Conservation (phyloP, 805 yeast species). For the Wickerhamiella australiensis region DNA sequence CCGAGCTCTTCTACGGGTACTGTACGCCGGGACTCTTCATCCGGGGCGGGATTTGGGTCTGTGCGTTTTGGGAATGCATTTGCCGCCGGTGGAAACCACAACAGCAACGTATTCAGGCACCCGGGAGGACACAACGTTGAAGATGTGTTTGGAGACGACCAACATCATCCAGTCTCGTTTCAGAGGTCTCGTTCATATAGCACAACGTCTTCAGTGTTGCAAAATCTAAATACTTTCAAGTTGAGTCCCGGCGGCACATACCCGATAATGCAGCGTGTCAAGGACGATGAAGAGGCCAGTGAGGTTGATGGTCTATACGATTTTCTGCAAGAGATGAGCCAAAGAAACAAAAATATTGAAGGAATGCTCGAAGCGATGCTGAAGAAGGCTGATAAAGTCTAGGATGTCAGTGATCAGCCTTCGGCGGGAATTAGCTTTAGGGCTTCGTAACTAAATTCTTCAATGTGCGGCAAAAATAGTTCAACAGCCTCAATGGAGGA, state of each 20-base stretch:
- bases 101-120: background rate
- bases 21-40: background rate
- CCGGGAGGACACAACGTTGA: constrained; percentile 1
- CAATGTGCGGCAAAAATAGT: no score
- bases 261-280: background rate
- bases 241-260: constrained; percentile 5
- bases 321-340: constrained; percentile 10
- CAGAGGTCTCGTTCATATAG: constrained; percentile 2
- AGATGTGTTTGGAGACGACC: background rate
- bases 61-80: background rate
- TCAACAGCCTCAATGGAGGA: no score
- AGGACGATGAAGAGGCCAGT: constrained; percentile 3
- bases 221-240: constrained; percentile 4
- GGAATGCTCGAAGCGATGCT: constrained; percentile 3
- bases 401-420: no score
- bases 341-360: constrained; percentile 11
- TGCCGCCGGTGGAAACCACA: no score
- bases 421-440: no score
- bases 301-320: constrained; percentile 6
- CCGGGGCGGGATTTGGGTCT: background rate
- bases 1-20: background rate
- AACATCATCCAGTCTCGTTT: background rate
- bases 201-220: constrained; percentile 7
- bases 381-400: background rate
- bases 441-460: no score